These are phyloP conservation scores for Geranium brycei DNA, from an alignment of 345 rosid species.

Conservation along the genomic window DNA sequence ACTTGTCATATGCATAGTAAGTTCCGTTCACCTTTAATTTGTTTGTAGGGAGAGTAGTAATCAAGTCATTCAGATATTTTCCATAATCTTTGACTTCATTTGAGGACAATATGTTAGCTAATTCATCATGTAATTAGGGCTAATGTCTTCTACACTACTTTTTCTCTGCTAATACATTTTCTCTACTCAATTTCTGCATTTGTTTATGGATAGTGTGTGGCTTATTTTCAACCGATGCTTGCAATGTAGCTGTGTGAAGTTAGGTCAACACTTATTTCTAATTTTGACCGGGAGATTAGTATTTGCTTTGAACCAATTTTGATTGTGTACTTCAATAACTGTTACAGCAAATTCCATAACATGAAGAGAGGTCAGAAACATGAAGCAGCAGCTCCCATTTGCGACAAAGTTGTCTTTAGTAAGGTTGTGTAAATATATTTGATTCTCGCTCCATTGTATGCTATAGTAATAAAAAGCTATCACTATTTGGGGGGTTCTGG, in stretches of 20 bases:
- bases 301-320: constrained; percentile 1
- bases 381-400: constrained; percentile 66
- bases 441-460: background rate
- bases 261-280: background rate
- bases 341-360: constrained; percentile 47
- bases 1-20: constrained; percentile 63
- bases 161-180: too few relatives aligned
- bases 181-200: too few relatives aligned
- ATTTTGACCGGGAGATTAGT: background rate
- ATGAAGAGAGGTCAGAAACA: constrained; percentile 55
- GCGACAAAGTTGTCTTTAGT: constrained; percentile 75
- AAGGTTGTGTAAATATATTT: constrained; percentile 35
- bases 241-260: background rate
- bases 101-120: background rate
- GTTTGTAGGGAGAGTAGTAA: background rate
- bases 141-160: too few relatives aligned
- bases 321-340: background rate
- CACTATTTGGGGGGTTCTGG: background rate
- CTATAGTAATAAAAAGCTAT: constrained; percentile 1
- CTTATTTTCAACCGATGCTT: too few relatives aligned
- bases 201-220: too few relatives aligned
- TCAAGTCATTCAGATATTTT: background rate
- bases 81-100: background rate
- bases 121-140: too few relatives aligned
- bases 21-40: constrained; percentile 15